Conservation (phyloP, 768 basidiomycete genomes). For the Tremella fuciformis region DNA sequence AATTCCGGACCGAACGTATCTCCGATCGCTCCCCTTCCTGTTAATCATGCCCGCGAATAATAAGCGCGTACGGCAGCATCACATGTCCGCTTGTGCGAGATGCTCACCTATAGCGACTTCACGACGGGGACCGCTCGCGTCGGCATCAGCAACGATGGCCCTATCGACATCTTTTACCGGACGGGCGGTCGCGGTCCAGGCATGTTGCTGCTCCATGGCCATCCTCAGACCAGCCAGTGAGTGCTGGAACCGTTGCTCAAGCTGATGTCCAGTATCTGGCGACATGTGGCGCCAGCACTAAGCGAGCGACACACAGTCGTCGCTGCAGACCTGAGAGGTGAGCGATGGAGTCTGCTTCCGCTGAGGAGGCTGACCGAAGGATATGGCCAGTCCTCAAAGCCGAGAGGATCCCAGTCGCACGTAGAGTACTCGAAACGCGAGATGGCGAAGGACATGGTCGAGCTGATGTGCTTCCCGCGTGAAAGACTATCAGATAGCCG, state of each 20-base stretch:
- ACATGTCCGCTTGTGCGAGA: too few species aligned
- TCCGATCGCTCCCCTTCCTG: too few species aligned
- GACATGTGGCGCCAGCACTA: constrained; percentile 25
- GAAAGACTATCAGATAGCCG: not conserved
- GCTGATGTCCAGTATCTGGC: constrained; percentile 36
- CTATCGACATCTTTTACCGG: constrained; percentile 14
- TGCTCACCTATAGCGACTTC: too few species aligned
- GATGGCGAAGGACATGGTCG: constrained; percentile 46
- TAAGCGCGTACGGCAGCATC: too few species aligned
- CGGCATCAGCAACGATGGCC: constrained; percentile 3
- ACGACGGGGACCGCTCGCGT: too few species aligned
- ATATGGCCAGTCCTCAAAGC: constrained; percentile 41
- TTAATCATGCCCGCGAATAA: too few species aligned
- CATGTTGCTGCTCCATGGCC: constrained; percentile 38
- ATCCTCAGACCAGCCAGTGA: constrained; percentile 37
- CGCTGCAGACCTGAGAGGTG: constrained; percentile 40
- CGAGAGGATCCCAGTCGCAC: constrained; percentile 35
- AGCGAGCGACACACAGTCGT: constrained; percentile 36
- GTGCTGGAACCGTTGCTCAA: not conserved
- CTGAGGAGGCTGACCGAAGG: constrained; percentile 15
- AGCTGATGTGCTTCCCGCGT: constrained; percentile 34
- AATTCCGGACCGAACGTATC: too few species aligned
- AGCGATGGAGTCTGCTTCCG: not conserved
- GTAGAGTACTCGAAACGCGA: constrained; percentile 48
- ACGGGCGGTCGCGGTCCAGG: constrained; percentile 20